Conservation (phyloP, 495 filamentous ascomycete species). For the Antarctomyces pellizariae region DNA sequence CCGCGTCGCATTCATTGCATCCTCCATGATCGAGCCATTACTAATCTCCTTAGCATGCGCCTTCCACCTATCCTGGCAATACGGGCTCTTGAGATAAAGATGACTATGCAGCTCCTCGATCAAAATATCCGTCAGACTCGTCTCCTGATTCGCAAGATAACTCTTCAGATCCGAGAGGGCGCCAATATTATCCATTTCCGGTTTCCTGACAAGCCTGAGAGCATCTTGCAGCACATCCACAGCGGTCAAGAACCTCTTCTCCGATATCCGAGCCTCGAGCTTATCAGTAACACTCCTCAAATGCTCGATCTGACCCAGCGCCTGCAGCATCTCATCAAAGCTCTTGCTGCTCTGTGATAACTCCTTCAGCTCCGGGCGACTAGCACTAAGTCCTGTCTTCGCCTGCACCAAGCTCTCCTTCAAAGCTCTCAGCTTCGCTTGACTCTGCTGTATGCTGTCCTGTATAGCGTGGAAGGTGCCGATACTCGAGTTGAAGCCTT, state of each 20-base stretch:
- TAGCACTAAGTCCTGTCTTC: constrained; percentile 58
- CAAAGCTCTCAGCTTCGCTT: constrained; percentile 58
- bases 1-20: constrained; percentile 18
- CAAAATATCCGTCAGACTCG: constrained; percentile 72
- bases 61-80: constrained; percentile 90
- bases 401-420: constrained; percentile 66
- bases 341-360: constrained; percentile 65
- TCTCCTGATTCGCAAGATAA: constrained; percentile 85
- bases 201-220: constrained; percentile 53
- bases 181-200: constrained; percentile 80
- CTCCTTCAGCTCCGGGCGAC: constrained; percentile 79
- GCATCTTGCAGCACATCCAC: constrained; percentile 82
- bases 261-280: constrained; percentile 78
- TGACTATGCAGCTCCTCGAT: constrained; percentile 95
- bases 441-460: constrained; percentile 69
- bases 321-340: constrained; percentile 77
- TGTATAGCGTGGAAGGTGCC: constrained; percentile 98
- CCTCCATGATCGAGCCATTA: constrained; percentile 20
- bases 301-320: constrained; percentile 65
- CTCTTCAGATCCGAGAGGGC: constrained; percentile 65
- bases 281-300: constrained; percentile 80
- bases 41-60: constrained; percentile 25
- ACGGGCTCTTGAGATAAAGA: constrained; percentile 88
- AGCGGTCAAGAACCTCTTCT: constrained; percentile 83
- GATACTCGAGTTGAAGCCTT: constrained; percentile 97